Evolutionary conservation across 495 filamentous ascomycete genomes (phyloP), one percentile per base, ranked within the genome.

Genomic region (Astrocystis sublimbata): DNA sequence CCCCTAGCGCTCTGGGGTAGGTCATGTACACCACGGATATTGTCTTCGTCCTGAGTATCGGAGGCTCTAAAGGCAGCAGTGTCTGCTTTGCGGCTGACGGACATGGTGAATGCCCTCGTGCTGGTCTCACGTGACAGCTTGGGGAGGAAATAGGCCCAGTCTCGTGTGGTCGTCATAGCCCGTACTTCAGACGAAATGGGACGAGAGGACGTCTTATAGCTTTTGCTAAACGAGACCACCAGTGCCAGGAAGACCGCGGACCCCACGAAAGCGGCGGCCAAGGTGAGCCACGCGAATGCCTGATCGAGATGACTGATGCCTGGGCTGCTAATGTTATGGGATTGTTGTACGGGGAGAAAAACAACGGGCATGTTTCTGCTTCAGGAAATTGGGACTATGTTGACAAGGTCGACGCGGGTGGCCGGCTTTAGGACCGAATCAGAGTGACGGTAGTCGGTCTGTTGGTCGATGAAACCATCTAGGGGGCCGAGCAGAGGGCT

Each of bases 301-400:
- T 65, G 61, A 61, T 68, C 54, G 58, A 65, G 61, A 53, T 58
- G 52, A 51, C 65, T 61, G 55, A 68, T 41, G 61, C 71, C 65
- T 66, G 68, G 64, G 53, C 65, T 68, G 67, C 68, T 63, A 66
- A 69, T 72, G 62, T 71, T 69, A 70, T 69, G 68, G 60, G 68
- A 58, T 59, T 67, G 66, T 64, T 70, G 71, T 35, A 72, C 61
- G 59, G 70, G 66, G 63, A 70, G 64, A 68, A 67, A 74, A 62
- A 78, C 64, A 68, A 69, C 70, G 64, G 78, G 78, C 78, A 80
- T 81, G 51, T 70, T 76, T 68, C 73, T 68, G 65, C 54, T 71
- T 71, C 57, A 54, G 65, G 67, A 60, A 68, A 70, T 60, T 65
- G 65, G 55, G 68, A 65, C 53, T 42, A 46, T 63, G 59, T 49